Base-by-base conservation (phyloP, 441 rosid species). In the Bocquillonia castaneifolia region DNA sequence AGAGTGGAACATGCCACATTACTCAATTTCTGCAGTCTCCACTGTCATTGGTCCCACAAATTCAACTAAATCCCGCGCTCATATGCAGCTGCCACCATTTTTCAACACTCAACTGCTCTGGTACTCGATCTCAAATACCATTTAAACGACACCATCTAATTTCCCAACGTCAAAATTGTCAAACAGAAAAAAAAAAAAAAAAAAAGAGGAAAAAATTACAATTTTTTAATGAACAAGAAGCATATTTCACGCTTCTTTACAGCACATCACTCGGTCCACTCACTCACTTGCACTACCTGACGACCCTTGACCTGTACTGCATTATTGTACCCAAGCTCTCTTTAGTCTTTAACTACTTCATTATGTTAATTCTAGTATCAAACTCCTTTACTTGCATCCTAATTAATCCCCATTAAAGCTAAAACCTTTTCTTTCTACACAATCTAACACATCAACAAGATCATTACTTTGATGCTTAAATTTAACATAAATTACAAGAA, bases 311-410 rank as follows among this genome's bases (percentile, higher is more conserved):
- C 48, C 59, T 69, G 62, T 39, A 39, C 59, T 47, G 40, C 67
- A 42, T 45, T 10, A 31, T 57, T 55, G 71, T 69, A 76, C 69
- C 60, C 5, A 59, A n/a, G 40, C 55, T 67, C 47, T n/a, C n/a
- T n/a, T 42, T 13, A 42, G 47, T 18, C 14, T 42, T 3, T 3
- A 28, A 32, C 14, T 25, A 6, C 18, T 25, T 39, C 29, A 22
- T 48, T 20, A 65, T 26, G 0, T 25, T 13, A 34, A 65, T 53
- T 26, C 17, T n/a, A 37, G 66, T 47, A 64, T 68, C 61, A 26
- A 58, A 36, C 48, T n/a, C n/a, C 81, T 75, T 80, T 78, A 42
- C 83, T 78, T 77, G 44, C 68, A 59, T 28, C 15, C 5, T 40
- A 77, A 60, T 78, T 70, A 66, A 74, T 15, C 52, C 65, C 74